Evolutionary conservation across 2,329 filamentous ascomycete species (phyloP), one percentile per base, ranked within the genome.

Genomic region (Aureobasidium sp.): DNA sequence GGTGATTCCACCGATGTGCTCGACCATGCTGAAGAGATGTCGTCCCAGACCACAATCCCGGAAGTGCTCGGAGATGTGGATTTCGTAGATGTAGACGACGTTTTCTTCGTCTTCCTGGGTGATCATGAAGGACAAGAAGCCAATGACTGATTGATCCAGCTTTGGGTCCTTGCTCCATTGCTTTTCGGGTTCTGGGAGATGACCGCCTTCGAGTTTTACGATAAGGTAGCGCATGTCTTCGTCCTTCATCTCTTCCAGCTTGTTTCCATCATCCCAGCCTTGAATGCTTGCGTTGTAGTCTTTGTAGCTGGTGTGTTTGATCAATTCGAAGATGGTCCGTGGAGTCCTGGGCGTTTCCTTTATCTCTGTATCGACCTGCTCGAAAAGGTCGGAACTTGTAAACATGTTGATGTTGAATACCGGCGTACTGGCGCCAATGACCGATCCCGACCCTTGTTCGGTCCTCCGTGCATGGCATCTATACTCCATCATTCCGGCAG

Each of bases 21-120:
- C 78, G 8, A 83, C 78, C 61, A 83, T 74, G 1, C 71, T 67
- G 75, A 92, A 83, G 40, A 92, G 75, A 13, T 78, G 73, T 13
- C 69, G 75, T 1, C 84, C 87, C 2, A 92, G 74, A 74, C 85
- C 79, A 37, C 49, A 45, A 2, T 37, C 17, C 65, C 82, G 81
- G 4, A 88, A 69, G 1, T 76, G 72, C 1, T 78, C 73, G 38
- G 76, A 72, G 3, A 92, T 78, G 68, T 93, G 88, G 37, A 93
- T 83, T 73, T 93, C 88, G 70, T 91, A 93, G 70, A 88, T 86
- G 71, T 91, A 93, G 21, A 90, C 69, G 2, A 91, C 87, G 0
- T 84, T 77, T 61, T 83, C 74, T 1, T 79, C 79, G 50, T 84
- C 82, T 68, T 89, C 86, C 68, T 82, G 82, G 1, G 84, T 87